Percentiles rank a stretch among this genome's conserved stretches.
These are phyloP conservation scores for Nephelium lappaceum DNA, from an alignment of 345 rosid genomes.

Conservation along the genomic window DNA sequence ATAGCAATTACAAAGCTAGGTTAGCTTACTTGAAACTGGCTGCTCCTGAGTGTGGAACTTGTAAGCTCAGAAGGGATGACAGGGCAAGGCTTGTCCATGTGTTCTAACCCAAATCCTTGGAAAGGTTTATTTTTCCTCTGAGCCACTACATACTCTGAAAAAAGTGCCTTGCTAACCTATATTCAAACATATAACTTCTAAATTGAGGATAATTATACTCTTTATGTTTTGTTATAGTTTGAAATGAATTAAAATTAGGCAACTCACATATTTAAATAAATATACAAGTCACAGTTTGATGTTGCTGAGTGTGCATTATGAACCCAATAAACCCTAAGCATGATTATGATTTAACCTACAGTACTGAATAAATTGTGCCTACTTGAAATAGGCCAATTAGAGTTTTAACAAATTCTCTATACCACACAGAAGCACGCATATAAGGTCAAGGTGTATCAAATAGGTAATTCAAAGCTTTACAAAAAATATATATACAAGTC, in stretches of 20 bases:
- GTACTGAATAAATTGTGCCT: background rate
- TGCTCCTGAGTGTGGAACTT: slow-evolving; percentile 66
- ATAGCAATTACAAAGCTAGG: slow-evolving; percentile 4
- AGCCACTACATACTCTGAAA: slow-evolving; percentile 67
- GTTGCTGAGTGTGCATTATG: background rate
- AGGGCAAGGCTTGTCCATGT: slow-evolving; percentile 74
- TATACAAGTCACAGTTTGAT: background rate
- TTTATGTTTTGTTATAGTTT: background rate
- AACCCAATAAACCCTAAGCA: background rate
- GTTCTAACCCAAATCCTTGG: slow-evolving; percentile 77
- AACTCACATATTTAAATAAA: background rate
- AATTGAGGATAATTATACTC: background rate
- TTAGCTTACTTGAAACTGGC: slow-evolving; percentile 65
- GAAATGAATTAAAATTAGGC: background rate
- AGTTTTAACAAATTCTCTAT: too few species aligned
- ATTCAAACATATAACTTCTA: slow-evolving; percentile 15
- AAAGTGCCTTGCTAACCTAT: slow-evolving; percentile 93
- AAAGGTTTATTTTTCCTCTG: slow-evolving; percentile 70
- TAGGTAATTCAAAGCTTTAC: too few species aligned
- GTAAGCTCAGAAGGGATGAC: slow-evolving; percentile 68
- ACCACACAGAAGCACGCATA: too few species aligned
- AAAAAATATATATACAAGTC: too few species aligned
- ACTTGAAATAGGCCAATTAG: too few species aligned
- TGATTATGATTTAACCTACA: slow-evolving; percentile 1
- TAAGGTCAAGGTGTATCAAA: too few species aligned